Percentiles rank a stretch among this genome's conserved stretches.
Conservation (phyloP, 139 green algal genomes). For the Raphidocelis subcapitata region DNA sequence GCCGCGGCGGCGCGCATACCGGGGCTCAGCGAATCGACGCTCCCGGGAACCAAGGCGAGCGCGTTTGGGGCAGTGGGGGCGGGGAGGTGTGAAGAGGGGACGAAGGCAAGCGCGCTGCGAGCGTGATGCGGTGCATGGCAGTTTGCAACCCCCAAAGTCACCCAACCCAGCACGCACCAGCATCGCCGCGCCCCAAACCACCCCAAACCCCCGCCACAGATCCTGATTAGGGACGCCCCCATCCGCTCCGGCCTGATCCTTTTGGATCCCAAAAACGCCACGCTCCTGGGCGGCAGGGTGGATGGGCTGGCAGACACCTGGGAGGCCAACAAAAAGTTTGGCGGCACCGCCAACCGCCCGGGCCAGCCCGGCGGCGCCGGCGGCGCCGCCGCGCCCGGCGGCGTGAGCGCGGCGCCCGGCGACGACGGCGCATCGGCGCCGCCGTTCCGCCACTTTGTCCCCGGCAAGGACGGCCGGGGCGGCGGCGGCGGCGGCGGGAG, state of each 20-base stretch:
- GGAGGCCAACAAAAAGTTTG: constrained; percentile 10
- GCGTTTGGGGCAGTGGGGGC: not conserved
- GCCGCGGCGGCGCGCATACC: too few relatives aligned
- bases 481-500: too few relatives aligned
- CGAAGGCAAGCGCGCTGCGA: not conserved
- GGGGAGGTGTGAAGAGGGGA: too few relatives aligned
- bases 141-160: not conserved
- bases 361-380: not conserved
- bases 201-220: not conserved
- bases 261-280: constrained; percentile 7
- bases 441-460: constrained; percentile 18
- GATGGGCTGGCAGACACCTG: constrained; percentile 19
- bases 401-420: not conserved
- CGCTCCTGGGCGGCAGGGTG: constrained; percentile 21
- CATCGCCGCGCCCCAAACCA: too few relatives aligned
- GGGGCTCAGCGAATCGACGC: constrained; percentile 27
- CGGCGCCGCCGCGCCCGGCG: not conserved
- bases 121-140: not conserved
- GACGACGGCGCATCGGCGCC: constrained; percentile 22
- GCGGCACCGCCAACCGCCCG: constrained; percentile 12
- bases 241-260: constrained; percentile 8
- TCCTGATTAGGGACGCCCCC: constrained; percentile 8
- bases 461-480: constrained; percentile 12
- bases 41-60: constrained; percentile 40
- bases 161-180: not conserved